Evolutionary conservation across 345 rosid genomes (phyloP).

Genomic region (Brassica rapa): DNA sequence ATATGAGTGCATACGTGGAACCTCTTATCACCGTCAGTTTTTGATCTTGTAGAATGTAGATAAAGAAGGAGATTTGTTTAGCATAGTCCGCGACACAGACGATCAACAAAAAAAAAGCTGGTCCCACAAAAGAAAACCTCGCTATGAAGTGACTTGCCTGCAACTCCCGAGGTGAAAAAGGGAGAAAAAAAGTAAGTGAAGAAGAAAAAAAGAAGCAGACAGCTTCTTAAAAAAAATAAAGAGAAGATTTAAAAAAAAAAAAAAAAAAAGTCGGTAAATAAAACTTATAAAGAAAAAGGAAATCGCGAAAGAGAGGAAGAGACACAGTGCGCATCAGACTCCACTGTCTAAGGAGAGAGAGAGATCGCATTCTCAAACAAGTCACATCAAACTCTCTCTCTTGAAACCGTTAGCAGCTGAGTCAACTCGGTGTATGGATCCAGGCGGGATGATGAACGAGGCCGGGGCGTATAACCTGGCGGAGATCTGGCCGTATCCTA

Average conservation of each 20-base stretch:
- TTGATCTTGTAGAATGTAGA: not conserved
- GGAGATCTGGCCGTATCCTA: slow-evolving; percentile 81
- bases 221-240: not conserved
- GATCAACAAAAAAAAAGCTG: not conserved
- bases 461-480: slow-evolving; percentile 49
- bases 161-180: slow-evolving; percentile 23
- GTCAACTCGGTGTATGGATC: slow-evolving; percentile 56
- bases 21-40: not conserved
- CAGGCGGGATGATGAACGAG: slow-evolving; percentile 62
- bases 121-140: slow-evolving; percentile 34
- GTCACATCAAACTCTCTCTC: slow-evolving; percentile 7
- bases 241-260: not conserved
- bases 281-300: slow-evolving; percentile 15
- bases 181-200: not conserved
- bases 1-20: not conserved
- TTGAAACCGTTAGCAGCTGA: slow-evolving; percentile 25
- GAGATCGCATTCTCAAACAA: slow-evolving; percentile 44
- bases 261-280: slow-evolving; percentile 5
- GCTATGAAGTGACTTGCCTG: slow-evolving; percentile 33
- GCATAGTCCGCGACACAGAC: slow-evolving; percentile 14
- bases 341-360: slow-evolving; percentile 62
- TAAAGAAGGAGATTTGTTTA: not conserved
- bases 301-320: slow-evolving; percentile 16
- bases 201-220: not conserved
- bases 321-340: slow-evolving; percentile 48